Evolutionary conservation across 2,329 filamentous ascomycete species (phyloP), one percentile per base, ranked within the genome.

Genomic region (Metarhizium guizhouense): DNA sequence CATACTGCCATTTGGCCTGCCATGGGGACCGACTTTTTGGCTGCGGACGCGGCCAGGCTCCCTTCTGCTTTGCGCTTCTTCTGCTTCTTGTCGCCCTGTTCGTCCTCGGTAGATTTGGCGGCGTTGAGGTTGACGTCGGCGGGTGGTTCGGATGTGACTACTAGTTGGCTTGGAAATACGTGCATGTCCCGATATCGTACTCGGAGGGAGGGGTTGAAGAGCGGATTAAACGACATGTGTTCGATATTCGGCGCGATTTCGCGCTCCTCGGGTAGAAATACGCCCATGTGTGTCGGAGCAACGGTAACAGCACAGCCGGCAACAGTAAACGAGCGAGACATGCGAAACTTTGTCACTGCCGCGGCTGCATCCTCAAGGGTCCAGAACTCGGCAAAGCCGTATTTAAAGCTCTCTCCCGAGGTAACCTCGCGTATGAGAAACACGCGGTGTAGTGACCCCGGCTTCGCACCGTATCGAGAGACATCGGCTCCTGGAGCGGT

Each of bases 381-480:
- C 63, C 83, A 85, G 66, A 92, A 95, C 68, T 95, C 90, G 1
- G 85, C 90, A 69, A 95, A 95, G 0, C 89, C 90, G 63, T 90
- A 95, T 61, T 85, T 82, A 78, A 88, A 88, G 53, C 86, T 90
- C 58, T 88, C 85, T 54, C 89, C 81, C 4, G 79, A 86, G 58
- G 76, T 78, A 48, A 84, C 79, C 65, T 93, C 87, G 55, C 90
- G 82, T 63, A 94, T 85, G 30, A 95, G 73, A 58, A 94, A 82
- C 2, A 94, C 83, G 53, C 90, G 83, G 58, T 87, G 82, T 8
- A 95, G 73, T n/a, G 88, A 90, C 20, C 85, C 84, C 36, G 86
- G 83, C 56, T 80, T 82, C 4, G 90, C 89, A 43, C 89, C 89
- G 1, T 85, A 75, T 13, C 86, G 85, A 20, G 79, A 73, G 8